Evolutionary conservation across 257 asterid genomes (phyloP), one percentile per base, ranked within the genome.

Genomic region (Petunia secreta): DNA sequence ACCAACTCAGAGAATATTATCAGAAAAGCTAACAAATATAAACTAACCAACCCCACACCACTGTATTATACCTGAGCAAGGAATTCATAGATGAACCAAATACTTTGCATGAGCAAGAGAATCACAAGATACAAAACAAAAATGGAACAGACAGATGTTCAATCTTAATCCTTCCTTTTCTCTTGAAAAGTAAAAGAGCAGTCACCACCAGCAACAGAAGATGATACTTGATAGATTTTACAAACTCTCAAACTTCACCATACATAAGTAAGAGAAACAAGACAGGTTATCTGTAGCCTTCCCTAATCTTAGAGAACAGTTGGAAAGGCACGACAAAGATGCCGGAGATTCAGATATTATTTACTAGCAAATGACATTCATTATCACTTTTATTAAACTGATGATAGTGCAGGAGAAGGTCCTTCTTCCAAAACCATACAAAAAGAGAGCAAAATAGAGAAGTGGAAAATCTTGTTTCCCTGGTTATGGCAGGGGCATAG

Each of bases 301-400:
- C 2, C 78, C 41, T 50, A 50, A 50, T 50, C 62, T 34, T 50
- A 73, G 62, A 73, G 62, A 73, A 34, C 34, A 50, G 62, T 50
- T 73, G 78, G 62, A 14, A 73, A 73, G 78, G 46, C 59, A 50
- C 62, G 50, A 34, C 4, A 73, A 73, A 16, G 40, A 73, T 11
- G 62, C 0, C 36, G 4, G 77, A 69, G 59, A 5, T 71, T 71
- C 60, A 34, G 8, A 71, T 25, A 69, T 71, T 41, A 71, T 34
- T 25, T 48, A 48, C 8, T 48, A 34, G 11, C 57, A 10, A 43
- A 48, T 34, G 16, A 52, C 25, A 48, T 71, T 71, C 60, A 34
- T 71, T 13, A 71, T 48, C 48, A 48, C n/a, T 48, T 7, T 25
- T 11, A 34, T 50, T 71, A 44, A 14, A 9, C 34, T 2, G 59